Base-by-base conservation (phyloP, 78 protist genomes). In the Dictyostelium purpureum region DNA sequence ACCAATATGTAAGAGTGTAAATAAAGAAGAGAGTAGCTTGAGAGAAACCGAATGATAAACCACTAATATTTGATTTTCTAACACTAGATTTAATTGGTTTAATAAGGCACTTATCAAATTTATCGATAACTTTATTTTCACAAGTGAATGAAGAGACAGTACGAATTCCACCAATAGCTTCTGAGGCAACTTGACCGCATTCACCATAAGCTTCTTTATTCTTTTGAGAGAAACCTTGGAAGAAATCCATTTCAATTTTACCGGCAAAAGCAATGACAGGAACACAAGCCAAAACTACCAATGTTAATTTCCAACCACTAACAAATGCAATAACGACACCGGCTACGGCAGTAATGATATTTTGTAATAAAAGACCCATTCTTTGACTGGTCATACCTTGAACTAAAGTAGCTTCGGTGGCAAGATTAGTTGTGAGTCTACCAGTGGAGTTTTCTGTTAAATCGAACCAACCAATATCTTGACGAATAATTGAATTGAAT, bases 271-370 rank as follows among this genome's bases (percentile, higher is more conserved):
- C 92, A n/a, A 94, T 65, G 6, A 81, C 61, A 24, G 98, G 98
- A 6, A 94, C 91, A 33, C 96, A 83, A 0, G 94, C 97, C 38
- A 95, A 28, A 2, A 97, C 49, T 11, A 95, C 98, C 56, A 89
- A 69, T 3, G 97, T 88, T 82, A 97, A 89, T 43, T 85, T 67
- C 96, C 96, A 93, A 51, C 94, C 74, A 56, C 71, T n/a, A 2
- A 31, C 12, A 26, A 96, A 97, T 26, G 94, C 97, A 56, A 97
- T 89, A 2, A 74, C 73, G 28, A 97, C 6, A 45, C 97, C 97
- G 9, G 93, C 89, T 26, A 90, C 40, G 12, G 66, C 24, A 33
- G 79, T 79, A 19, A 90, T 75, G 1, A 81, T 28, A 28, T 75
- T 71, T 52, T 91, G 96, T 12, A 96, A 0, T n/a, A 90, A 10